Evolutionary conservation across 306 rosid genomes (phyloP), one percentile per base, ranked within the genome.

Genomic region (Prunus kanzakura): DNA sequence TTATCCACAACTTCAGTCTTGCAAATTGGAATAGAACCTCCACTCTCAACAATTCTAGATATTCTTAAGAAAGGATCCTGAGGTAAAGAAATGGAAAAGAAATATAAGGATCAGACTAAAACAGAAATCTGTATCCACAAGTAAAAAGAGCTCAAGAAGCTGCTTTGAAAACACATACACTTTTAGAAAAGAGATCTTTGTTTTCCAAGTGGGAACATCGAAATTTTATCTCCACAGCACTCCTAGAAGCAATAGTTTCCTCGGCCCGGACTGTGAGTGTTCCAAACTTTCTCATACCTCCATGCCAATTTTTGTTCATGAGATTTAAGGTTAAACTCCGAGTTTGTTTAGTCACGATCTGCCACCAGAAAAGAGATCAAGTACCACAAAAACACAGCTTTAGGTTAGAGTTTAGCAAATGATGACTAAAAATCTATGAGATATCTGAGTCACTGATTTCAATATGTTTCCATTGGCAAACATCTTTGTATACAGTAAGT

Each of bases 51-150:
- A n/a, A 89, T 68, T 86, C 89, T 87, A 38, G 96, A 95, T 69
- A 95, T 74, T 85, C 87, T 82, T 75, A 95, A 75, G 82, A 95
- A 95, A 70, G 97, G 97, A 80, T 92, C 96, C 98, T 95, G 32
- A 57, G 78, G 77, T 12, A 35, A 84, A 82, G 45, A 27, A 67
- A 43, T 12, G 29, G 10, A 67, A 72, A 16, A 12, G 20, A 32
- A 66, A 11, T 64, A 22, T 50, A 56, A 27, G 6, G 62, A 72
- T 27, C 38, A 74, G 20, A 22, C 60, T 35, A 56, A 77, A 64
- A 54, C 10, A 64, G 19, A 57, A 35, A 22, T 16, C 58, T 64
- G 23, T 51, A 64, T 41, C 60, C 38, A 23, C 60, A 69, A 16
- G 56, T 43, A 79, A 47, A 35, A 46, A 71, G 22, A 56, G n/a